Base-by-base conservation (phyloP, 2,329 filamentous ascomycete genomes). In the Xylariaceae sp. region DNA sequence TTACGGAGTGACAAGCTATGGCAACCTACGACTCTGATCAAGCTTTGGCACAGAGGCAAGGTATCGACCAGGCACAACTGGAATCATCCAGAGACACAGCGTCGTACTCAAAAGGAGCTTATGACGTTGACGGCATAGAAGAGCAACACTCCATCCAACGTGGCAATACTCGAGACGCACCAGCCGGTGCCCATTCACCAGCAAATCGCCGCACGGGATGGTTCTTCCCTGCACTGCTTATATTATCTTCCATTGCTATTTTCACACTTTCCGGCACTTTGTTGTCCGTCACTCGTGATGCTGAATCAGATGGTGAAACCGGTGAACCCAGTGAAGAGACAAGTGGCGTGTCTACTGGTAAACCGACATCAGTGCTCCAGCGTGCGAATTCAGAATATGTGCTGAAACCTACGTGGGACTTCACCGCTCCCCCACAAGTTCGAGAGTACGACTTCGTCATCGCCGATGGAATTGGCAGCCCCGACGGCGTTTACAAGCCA, bases 391-490 rank as follows among this genome's bases (percentile, higher is more conserved):
- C 61, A 1, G 79, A 84, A 45, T 87, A 89, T 54, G 66, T 83
- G 4, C 72, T 89, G 14, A 72, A 80, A 46, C 63, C 74, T 0
- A 58, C 69, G 2, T 89, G 86, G 86, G 68, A 86, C 53, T 75
- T 76, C 54, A 42, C 71, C 16, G 75, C 79, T 0, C 58, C 73
- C 3, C 74, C 78, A 0, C 75, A 73, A 14, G 75, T 73, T 2
- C 75, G 85, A 59, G 76, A 81, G 56, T 85, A 83, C 60, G 69
- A 77, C 54, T 88, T 84, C 83, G 79, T 72, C 0, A 78, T 89
- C 31, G 65, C 70, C 10, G 81, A 87, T 54, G 78, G 78, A 31
- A 70, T 74, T 0, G 74, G 81, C 40, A 84, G 83, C 48, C 85
- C 84, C 0, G 82, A 88, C 60, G 84, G 80, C 3, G 68, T 83